phyloP scores from a whole-genome alignment of 2,329 filamentous ascomycete genomes.

The Aureobasidium lini region DNA sequence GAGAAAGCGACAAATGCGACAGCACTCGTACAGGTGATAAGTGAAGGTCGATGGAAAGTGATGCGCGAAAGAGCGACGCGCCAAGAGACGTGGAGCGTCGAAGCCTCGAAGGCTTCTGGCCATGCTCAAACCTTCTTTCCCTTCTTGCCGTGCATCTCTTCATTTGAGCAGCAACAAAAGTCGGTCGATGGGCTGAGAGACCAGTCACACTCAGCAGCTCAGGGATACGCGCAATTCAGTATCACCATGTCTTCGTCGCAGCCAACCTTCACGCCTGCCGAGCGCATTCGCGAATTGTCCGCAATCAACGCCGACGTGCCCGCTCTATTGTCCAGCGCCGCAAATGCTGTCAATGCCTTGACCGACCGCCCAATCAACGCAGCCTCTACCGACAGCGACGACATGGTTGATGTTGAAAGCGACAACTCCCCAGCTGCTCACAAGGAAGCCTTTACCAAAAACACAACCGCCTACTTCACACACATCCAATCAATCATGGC shows the following conservation, averaged over 20 bases:
- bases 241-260: constrained; percentile 19
- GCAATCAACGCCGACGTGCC: constrained; percentile 61
- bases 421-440: constrained; percentile 25
- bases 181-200: constrained; percentile 15
- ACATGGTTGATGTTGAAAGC: constrained; percentile 32
- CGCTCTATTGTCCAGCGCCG: constrained; percentile 51
- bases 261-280: constrained; percentile 53
- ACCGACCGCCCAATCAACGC: constrained; percentile 41
- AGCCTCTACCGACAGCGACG: constrained; percentile 40
- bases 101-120: background rate
- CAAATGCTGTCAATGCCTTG: constrained; percentile 56
- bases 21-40: background rate
- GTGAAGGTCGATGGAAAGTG: constrained; percentile 5
- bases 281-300: constrained; percentile 73
- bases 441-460: constrained; percentile 51
- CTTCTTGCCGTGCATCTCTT: background rate
- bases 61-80: background rate
- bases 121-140: background rate
- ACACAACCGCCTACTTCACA: constrained; percentile 56
- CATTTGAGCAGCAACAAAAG: background rate
- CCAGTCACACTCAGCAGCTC: background rate
- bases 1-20: background rate
- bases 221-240: constrained; percentile 5
- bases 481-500: constrained; percentile 69
- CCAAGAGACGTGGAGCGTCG: constrained; percentile 4